Base-by-base conservation (phyloP, 768 basidiomycete genomes). In the Pleurotus sapidus region DNA sequence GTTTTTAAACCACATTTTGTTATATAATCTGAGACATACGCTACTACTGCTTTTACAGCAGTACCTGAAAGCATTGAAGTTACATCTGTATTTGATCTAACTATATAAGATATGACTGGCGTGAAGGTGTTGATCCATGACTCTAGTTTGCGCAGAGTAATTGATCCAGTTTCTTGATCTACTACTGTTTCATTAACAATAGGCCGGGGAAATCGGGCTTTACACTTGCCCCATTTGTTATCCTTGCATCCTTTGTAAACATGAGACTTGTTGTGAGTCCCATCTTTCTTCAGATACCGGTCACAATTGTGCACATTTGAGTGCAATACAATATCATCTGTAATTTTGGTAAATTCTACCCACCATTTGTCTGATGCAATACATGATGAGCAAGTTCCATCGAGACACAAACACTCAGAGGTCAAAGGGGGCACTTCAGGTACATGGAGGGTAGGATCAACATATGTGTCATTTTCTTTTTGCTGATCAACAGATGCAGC, bases 1-100 rank as follows among this genome's bases (percentile, higher is more conserved):
- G 40, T 42, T 11, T 42, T 42, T 42, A 42, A 18, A 15, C 15
- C 14, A 42, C 15, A 15, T 11, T 42, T 42, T 42, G 40, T 15
- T 42, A 76, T 64, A 57, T 76, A 77, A 59, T 77, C 72, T 6
- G 72, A 68, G 63, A 42, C 40, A 42, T 74, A 73, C 14, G 63
- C 57, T 0, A 70, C 59, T 5, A 70, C 61, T 8, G 66, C 66
- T 24, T 72, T 72, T 1, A 77, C 64, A 2, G 70, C 67, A 12
- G 74, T 76, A 7, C 75, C 72, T 24, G 73, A 74, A 11, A 63
- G 46, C 14, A 74, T 51, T 59, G 63, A 65, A 0, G 66, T 70
- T 1, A 69, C 65, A 63, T 77, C 72, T 24, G 74, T 68, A 56
- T 77, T 76, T 46, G 68, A 74, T 5, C 72, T 43, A 5, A 72